phyloP scores from a whole-genome alignment of 129 eudicot species.

The Chrysanthemum seticuspe region DNA sequence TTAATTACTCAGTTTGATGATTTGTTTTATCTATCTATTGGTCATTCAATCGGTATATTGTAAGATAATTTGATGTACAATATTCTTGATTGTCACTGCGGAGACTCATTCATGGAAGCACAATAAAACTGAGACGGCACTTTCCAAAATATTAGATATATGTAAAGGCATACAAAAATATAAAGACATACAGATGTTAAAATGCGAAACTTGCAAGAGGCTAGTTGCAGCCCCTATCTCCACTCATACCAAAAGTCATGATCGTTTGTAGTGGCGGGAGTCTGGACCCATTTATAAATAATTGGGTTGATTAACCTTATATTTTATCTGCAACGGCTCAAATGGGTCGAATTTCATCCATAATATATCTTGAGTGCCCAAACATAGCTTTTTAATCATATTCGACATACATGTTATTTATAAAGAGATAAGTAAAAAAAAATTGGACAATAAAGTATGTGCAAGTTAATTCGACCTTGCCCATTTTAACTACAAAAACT shows the following conservation, averaged over 20 bases:
- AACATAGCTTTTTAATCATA: neutral
- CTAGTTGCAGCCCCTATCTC: neutral
- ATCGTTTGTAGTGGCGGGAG: neutral
- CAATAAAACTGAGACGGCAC: too few species aligned
- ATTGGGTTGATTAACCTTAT: neutral
- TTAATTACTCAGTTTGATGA: constrained; percentile 1
- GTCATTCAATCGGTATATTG: neutral
- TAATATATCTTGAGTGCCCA: constrained; percentile 1
- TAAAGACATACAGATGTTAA: too few species aligned
- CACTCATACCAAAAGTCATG: neutral
- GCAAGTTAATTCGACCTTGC: neutral
- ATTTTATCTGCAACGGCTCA: neutral
- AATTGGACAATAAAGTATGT: too few species aligned
- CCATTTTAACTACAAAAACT: neutral
- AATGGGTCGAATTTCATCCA: neutral
- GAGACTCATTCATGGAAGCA: too few species aligned
- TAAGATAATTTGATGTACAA: neutral
- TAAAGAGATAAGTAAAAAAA: too few species aligned
- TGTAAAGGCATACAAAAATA: too few species aligned
- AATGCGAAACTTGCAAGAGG: neutral
- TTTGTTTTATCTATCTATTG: neutral
- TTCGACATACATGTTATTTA: too few species aligned
- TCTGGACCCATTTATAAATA: neutral
- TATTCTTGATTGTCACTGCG: neutral
- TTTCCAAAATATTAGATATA: too few species aligned